These are phyloP conservation scores for Globisporangium polare DNA, from an alignment of 352 stramenopile species.

Conservation along the genomic window DNA sequence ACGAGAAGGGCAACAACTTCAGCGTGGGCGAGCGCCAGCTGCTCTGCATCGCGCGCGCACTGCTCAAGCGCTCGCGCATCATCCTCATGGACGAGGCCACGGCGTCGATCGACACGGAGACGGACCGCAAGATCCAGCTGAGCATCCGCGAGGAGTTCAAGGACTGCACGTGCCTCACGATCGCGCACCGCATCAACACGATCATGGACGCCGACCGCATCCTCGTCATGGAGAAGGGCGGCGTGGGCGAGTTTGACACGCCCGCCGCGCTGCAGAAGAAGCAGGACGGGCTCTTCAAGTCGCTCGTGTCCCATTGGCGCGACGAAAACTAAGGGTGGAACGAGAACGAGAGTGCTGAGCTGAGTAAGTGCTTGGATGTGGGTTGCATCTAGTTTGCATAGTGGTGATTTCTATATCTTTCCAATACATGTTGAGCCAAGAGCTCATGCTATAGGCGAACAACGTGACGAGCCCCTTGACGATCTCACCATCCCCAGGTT, in stretches of 20 bases:
- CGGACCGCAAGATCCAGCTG: constrained; percentile 87
- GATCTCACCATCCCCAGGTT: background rate
- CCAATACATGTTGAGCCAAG: background rate
- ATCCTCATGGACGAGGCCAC: constrained; percentile 99
- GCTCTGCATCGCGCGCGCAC: constrained; percentile 92
- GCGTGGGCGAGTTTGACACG: constrained; percentile 93
- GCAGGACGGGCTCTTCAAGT: constrained; percentile 64
- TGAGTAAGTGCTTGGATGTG: background rate
- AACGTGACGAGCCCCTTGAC: background rate
- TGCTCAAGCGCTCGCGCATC: constrained; percentile 90
- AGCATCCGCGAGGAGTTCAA: constrained; percentile 93
- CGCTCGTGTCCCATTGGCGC: constrained; percentile 74
- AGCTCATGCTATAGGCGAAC: background rate
- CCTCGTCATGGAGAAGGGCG: constrained; percentile 93
- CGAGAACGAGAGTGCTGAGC: background rate
- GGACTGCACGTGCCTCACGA: constrained; percentile 93
- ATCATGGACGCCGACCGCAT: constrained; percentile 96
- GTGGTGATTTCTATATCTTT: background rate
- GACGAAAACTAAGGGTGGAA: constrained; percentile 21
- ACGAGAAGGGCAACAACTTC: constrained; percentile 94
- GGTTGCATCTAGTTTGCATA: constrained; percentile 4
- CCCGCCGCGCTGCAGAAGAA: constrained; percentile 72
- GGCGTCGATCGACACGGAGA: constrained; percentile 86
- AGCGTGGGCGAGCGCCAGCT: constrained; percentile 95
- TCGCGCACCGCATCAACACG: constrained; percentile 97